Percentiles rank a stretch among this genome's conserved stretches.
Evolutionary conservation across 768 basidiomycete genomes (phyloP).

Genomic region (Lactarius sp.): DNA sequence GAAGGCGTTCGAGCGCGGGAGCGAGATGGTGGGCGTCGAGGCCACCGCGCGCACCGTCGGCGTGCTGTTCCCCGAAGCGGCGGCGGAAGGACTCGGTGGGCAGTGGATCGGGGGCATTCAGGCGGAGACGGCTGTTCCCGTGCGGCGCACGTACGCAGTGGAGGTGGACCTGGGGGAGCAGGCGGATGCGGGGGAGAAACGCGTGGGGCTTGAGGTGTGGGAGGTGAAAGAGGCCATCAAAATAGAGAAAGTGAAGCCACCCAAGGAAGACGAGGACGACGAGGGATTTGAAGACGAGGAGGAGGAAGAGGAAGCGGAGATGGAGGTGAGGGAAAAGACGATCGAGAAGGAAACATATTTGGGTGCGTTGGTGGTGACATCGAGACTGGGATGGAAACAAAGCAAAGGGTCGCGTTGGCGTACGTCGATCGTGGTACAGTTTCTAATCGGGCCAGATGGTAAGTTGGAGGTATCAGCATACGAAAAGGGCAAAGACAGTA

Average conservation of each 20-base stretch:
- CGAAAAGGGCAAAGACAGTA: slow-evolving; percentile 35
- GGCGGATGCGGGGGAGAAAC: slow-evolving; percentile 36
- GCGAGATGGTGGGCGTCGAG: slow-evolving; percentile 40
- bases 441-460: slow-evolving; percentile 35
- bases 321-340: slow-evolving; percentile 59
- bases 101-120: slow-evolving; percentile 61
- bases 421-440: slow-evolving; percentile 47
- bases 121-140: slow-evolving; percentile 70
- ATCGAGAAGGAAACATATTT: slow-evolving; percentile 52
- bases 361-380: slow-evolving; percentile 33
- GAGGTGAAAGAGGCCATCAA: slow-evolving; percentile 67
- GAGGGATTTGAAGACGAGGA: slow-evolving; percentile 37
- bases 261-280: slow-evolving; percentile 43
- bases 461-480: slow-evolving; percentile 36
- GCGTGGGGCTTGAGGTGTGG: slow-evolving; percentile 67
- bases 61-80: slow-evolving; percentile 54
- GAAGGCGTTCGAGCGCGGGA: slow-evolving; percentile 44
- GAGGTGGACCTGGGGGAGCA: slow-evolving; percentile 47
- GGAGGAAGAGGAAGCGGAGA: slow-evolving; percentile 59
- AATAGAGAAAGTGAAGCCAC: slow-evolving; percentile 51
- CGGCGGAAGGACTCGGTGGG: slow-evolving; percentile 42
- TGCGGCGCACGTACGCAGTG: slow-evolving; percentile 53
- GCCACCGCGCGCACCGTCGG: slow-evolving; percentile 64
- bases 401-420: slow-evolving; percentile 46
- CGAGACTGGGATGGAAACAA: slow-evolving; percentile 38